Evolutionary conservation across 345 rosid species (phyloP), one percentile per base, ranked within the genome.

Genomic region (Erodium maritimum): DNA sequence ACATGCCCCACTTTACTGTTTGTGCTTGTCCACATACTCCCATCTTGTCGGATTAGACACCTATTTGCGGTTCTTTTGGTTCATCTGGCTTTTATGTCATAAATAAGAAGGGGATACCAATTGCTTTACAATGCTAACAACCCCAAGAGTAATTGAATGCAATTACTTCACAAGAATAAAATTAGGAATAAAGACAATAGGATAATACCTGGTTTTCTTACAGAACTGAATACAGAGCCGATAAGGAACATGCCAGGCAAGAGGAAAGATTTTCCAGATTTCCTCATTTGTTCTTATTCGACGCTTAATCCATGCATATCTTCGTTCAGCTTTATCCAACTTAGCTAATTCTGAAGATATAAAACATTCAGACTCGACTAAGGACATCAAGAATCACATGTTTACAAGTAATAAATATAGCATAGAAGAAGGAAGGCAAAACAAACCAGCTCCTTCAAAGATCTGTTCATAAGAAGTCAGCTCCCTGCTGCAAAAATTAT

Each of bases 301-400:
- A 67, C 97, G 95, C 79, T 87, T 93, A 65, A 89, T 87, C 99
- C 99, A 93, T 60, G 97, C 91, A 78, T 89, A 93, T 68, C 97
- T 75, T 58, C 97, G 80, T 68, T 89, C 99, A 21, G 95, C 87
- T 76, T 85, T 90, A 74, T 93, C 99, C 82, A 93, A 74, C 79
- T 87, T 93, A 65, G 99, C 99, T 65, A 93, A 77, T 69, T 93
- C 97, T 89, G 69, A 55, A 5, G 56, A 67, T 45, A 68, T 29
- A 21, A 19, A 42, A 52, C n/a, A 58, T 17, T 33, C 33, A 9
- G 48, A 51, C 19, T 61, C 42, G 64, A 50, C 22, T 50, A 22
- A 19, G 16, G 45, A 14, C 54, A 19, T 55, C 58, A 25, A 45
- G 52, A 19, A 48, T 55, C 29, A 53, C 22, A 50, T 42, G 6